Base-by-base conservation (phyloP, 805 yeast genomes). In the Saturnispora sanitii region DNA sequence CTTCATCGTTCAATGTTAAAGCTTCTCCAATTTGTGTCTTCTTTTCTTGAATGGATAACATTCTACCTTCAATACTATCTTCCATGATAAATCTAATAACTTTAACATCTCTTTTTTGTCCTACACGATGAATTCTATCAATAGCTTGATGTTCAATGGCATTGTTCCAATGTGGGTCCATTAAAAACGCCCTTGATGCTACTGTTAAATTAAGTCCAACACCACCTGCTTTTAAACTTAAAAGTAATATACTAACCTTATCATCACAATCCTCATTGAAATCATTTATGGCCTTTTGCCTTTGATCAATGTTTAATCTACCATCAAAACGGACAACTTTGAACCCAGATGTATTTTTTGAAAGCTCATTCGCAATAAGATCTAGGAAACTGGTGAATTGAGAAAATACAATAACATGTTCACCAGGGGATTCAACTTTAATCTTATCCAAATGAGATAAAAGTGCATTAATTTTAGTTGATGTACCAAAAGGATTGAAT, bases 81-180 rank as follows among this genome's bases (percentile, higher is more conserved):
- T 79, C 79, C 61, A 88, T 77, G 33, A 88, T 85, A 53, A 88
- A 88, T 44, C 96, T 62, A 2, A 75, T 66, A 23, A 88, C 87
- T 46, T 73, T 75, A 12, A 90, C 96, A 32, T 69, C 70, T 20
- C 68, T 72, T 9, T 65, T 64, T 55, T 88, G 97, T 0, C 97
- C 96, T 54, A 90, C 83, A 49, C 97, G 71, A 55, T 88, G 96
- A 15, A 90, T 72, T 51, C 97, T 60, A 60, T 87, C 95, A 45
- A 87, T 83, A 0, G 95, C 95, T 57, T 86, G 96, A 38, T 83
- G 85, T 52, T 86, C 95, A 40, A 81, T 76, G 37, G 94, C 84
- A 35, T 85, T 94, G 23, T 92, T 83, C 96, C 96, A 88, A 92
- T 95, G 88, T 0, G 96, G 96, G 53, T 88, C 96, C 85, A 90